Evolutionary conservation across 805 yeast genomes (phyloP).

Genomic region (Wickerhamomyces chaumierensis): DNA sequence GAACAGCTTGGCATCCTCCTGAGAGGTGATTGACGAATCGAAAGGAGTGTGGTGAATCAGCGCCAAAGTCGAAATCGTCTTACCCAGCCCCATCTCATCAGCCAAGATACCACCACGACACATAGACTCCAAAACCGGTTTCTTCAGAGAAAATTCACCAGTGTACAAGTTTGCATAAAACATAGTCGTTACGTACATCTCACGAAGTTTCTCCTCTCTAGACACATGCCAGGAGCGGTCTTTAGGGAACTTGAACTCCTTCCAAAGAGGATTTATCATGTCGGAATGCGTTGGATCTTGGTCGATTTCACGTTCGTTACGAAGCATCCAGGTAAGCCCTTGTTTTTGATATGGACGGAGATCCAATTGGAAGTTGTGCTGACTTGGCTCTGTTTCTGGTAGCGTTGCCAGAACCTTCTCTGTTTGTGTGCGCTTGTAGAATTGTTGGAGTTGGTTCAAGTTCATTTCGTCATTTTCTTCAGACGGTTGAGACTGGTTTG

Average conservation of each 20-base stretch:
- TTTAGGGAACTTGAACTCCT: slow-evolving; percentile 63
- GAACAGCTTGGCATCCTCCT: background rate
- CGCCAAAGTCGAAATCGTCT: slow-evolving; percentile 76
- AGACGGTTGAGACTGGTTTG: slow-evolving; percentile 4
- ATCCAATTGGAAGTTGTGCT: slow-evolving; percentile 39
- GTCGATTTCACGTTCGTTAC: slow-evolving; percentile 52
- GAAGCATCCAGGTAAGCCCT: slow-evolving; percentile 85
- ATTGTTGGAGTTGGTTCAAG: slow-evolving; percentile 62
- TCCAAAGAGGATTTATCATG: slow-evolving; percentile 79
- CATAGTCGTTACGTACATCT: slow-evolving; percentile 10
- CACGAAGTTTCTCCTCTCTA: slow-evolving; percentile 12
- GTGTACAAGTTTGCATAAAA: slow-evolving; percentile 74
- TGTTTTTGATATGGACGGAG: slow-evolving; percentile 74
- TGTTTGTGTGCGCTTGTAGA: slow-evolving; percentile 65
- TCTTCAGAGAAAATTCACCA: slow-evolving; percentile 63
- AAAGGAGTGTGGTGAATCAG: slow-evolving; percentile 54
- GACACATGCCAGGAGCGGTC: slow-evolving; percentile 28
- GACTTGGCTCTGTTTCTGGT: slow-evolving; percentile 43
- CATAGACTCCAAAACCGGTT: slow-evolving; percentile 51
- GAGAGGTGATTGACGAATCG: slow-evolving; percentile 24
- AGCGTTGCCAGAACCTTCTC: slow-evolving; percentile 41
- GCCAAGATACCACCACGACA: slow-evolving; percentile 83
- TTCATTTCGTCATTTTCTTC: slow-evolving; percentile 31
- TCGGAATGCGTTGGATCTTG: slow-evolving; percentile 30
- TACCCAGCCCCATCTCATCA: slow-evolving; percentile 96